Conservation (phyloP, 768 basidiomycete genomes). For the Rhizopogon rudus region DNA sequence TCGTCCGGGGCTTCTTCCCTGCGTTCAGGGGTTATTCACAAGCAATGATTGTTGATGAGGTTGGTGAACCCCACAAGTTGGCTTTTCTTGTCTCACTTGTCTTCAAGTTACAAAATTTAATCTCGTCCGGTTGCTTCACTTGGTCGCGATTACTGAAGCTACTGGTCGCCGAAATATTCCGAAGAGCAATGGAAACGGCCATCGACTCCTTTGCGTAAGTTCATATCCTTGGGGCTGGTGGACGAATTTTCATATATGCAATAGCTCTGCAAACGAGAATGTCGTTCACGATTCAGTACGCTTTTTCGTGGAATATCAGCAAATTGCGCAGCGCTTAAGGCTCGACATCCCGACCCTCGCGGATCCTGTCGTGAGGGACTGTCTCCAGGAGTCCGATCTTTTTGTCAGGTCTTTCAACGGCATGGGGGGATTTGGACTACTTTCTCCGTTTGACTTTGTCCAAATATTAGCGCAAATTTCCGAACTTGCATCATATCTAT, state of each 20-base stretch:
- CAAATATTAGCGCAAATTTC: slow-evolving; percentile 66
- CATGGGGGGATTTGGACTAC: slow-evolving; percentile 65
- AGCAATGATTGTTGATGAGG: slow-evolving; percentile 83
- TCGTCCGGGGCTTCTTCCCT: slow-evolving; percentile 71
- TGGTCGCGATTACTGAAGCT: slow-evolving; percentile 60
- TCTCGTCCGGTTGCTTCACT: slow-evolving; percentile 68
- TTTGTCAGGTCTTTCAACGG: slow-evolving; percentile 81
- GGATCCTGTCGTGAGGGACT: slow-evolving; percentile 67
- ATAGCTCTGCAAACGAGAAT: slow-evolving; percentile 64
- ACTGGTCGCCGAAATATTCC: slow-evolving; percentile 55
- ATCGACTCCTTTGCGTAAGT: slow-evolving; percentile 75
- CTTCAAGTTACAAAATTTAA: slow-evolving; percentile 58
- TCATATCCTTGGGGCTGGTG: slow-evolving; percentile 10
- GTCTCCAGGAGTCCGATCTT: slow-evolving; percentile 82
- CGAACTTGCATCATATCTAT: slow-evolving; percentile 69
- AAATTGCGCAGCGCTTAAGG: slow-evolving; percentile 70
- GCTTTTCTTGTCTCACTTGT: slow-evolving; percentile 2
- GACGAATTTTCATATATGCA: neutral
- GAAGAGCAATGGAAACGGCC: slow-evolving; percentile 58
- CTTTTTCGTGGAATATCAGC: slow-evolving; percentile 73
- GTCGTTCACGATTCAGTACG: slow-evolving; percentile 70
- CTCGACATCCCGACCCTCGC: slow-evolving; percentile 77
- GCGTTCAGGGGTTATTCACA: slow-evolving; percentile 85
- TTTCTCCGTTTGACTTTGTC: slow-evolving; percentile 77
- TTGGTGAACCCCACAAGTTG: slow-evolving; percentile 27